Evolutionary conservation across 2,329 filamentous ascomycete species (phyloP), one percentile per base, ranked within the genome.

Genomic region (Dendryphion nanum): DNA sequence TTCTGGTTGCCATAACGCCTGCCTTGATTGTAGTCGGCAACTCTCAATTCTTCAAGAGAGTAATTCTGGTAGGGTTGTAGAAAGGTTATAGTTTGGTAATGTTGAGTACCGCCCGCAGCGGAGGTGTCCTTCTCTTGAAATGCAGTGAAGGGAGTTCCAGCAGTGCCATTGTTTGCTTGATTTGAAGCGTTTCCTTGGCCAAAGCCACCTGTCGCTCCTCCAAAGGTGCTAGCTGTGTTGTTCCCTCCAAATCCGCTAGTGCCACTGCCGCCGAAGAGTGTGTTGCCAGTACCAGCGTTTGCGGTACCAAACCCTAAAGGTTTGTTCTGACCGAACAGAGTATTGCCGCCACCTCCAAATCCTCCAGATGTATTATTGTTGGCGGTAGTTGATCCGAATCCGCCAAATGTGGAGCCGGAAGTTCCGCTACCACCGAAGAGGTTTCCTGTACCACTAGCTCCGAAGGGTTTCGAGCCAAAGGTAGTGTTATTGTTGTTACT

Each of bases 21-120:
- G 35, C 90, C 90, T 65, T 90, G 86, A 42, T 83, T 79, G 63
- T 98, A 98, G 66, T 98, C 93, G 31, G 82, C 88, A 44, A 95
- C 40, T 40, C 73, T 66, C 51, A 76, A 43, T 49, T 76, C 73
- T 47, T 85, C 93, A n/a, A 87, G 80, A 7, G 91, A 96, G 73
- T 85, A 97, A 63, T 93, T 94, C 64, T 83, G 83, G 71, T 91
- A 94, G 1, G 85, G 79, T 17, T 83, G 81, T 68, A 86, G 83
- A 63, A 91, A 89, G 16, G 84, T 72, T 40, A 94, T 81, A 51
- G 82, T 91, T 65, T 93, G 87, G 64, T 85, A 94, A 4, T 83
- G 76, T 57, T 85, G 70, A 38, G 68, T 74, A n/a, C 69, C 63
- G 14, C 64, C 66, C 4, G 57, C 76, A 29, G 76, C 79, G 3